Base-by-base conservation (phyloP, 345 rosid genomes). In the Viola odorata region DNA sequence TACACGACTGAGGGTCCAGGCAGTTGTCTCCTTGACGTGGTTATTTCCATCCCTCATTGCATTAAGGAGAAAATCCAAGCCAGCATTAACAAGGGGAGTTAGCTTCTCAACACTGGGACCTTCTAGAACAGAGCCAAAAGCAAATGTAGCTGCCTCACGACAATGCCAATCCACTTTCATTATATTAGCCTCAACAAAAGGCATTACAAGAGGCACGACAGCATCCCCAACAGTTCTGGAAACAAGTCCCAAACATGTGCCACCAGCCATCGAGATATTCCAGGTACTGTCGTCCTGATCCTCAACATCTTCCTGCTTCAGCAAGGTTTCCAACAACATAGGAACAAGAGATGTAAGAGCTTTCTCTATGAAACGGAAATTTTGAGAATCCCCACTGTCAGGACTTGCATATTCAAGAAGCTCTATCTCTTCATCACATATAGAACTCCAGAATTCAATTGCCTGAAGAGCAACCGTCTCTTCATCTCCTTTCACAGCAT, bases 181-280 rank as follows among this genome's bases (percentile, higher is more conserved):
- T 56, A 94, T 90, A 75, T 90, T 86, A 36, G 68, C 69, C 76
- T 94, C 95, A 57, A 90, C 91, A 61, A 90, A 94, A 49, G 97
- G 97, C 91, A 88, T 86, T 54, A 90, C 99, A 57, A 92, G 88
- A 57, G 91, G 88, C 62, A 94, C 90, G 54, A 90, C 72, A 54
- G 79, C 82, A 75, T 90, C 87, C 50, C 96, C 99, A 74, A 94
- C 99, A 1, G 99, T 87, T 77, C 96, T 82, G 47, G 97, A 81
- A 74, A 90, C 95, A 68, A 94, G 97, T 50, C 96, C 94, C 8
- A 94, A 82, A 73, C 99, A 94, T 5, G 99, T 94, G 52, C 97
- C 99, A 7, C 99, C 97, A 14, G 99, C 96, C 99, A 94, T 94
- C 11, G 99, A 82, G 58, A 94, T 75, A 71, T 90, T 88, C 97